Conservation (phyloP, 2,329 filamentous ascomycete species). For the Alternaria panax region DNA sequence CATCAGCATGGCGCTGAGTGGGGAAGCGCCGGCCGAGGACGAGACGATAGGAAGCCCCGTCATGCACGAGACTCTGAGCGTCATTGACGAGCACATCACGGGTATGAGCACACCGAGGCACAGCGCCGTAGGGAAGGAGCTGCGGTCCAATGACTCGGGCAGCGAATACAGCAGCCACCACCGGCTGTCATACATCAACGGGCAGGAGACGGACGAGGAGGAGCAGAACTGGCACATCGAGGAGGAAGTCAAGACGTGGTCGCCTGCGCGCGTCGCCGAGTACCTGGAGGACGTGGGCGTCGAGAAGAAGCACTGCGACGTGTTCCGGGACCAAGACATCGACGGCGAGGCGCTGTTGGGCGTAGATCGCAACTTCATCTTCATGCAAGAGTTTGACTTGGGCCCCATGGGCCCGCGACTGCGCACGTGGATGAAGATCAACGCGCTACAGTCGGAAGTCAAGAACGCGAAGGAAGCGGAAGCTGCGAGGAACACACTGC, state of each 20-base stretch:
- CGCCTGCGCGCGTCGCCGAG: conserved; percentile 81
- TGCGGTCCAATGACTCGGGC: conserved; percentile 74
- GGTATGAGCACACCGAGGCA: conserved; percentile 74
- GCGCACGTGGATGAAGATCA: conserved; percentile 97
- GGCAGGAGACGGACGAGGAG: conserved; percentile 94
- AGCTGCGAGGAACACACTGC: conserved; percentile 43
- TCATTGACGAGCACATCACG: conserved; percentile 97
- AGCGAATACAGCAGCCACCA: conserved; percentile 89
- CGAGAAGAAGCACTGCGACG: conserved; percentile 88
- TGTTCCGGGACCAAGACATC: conserved; percentile 96
- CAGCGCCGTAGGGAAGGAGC: conserved; percentile 60
- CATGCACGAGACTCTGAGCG: conserved; percentile 91
- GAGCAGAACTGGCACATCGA: conserved; percentile 74
- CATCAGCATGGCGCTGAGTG: conserved; percentile 47
- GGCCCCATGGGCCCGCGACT: conserved; percentile 87
- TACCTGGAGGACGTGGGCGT: conserved; percentile 86
- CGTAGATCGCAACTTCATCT: conserved; percentile 94
- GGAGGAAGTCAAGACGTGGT: conserved; percentile 81
- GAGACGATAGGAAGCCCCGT: conserved; percentile 71
- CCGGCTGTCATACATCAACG: conserved; percentile 88
- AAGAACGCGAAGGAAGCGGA: conserved; percentile 60
- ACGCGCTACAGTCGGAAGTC: conserved; percentile 86
- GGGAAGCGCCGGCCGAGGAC: conserved; percentile 50
- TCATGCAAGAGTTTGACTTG: conserved; percentile 93
- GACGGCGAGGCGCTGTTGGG: conserved; percentile 89